Base-by-base conservation (phyloP, 2,329 filamentous ascomycete species). In the Cladosporium phlei region DNA sequence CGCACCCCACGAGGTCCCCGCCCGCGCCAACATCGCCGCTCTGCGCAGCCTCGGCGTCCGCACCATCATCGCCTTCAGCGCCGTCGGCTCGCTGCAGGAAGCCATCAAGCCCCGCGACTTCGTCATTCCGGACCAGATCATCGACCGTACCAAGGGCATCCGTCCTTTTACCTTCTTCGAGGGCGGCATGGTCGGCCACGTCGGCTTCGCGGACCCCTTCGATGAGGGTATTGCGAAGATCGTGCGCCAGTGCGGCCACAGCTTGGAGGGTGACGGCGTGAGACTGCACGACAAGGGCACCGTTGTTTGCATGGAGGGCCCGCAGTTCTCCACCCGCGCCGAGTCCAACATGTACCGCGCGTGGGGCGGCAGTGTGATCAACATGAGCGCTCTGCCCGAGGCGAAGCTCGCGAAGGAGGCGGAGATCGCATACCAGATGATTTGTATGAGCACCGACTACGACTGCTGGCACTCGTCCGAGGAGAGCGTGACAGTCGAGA, bases 371-470 rank as follows among this genome's bases (percentile, higher is more conserved):
- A 86, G 80, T 55, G 87, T 97, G 44, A 97, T 98, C 76, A 97
- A 97, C 79, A 98, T 98, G 93, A 95, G 88, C 34, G 85, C 85
- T 11, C 78, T 98, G 12, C 93, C 93, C 16, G 93, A 98, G 72
- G 86, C 91, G 39, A 98, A 98, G 76, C 82, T 98, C 16, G 93
- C 93, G 8, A 83, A 88, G 45, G 93, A 98, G 73, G 93, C 93
- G 19, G 93, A 98, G 74, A 86, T 98, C 59, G 86, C 85, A 27
- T 97, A 97, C 70, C 89, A 95, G 73, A 94, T 96, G 80, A 95
- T 98, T 62, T 95, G 91, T 76, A 98, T 98, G 93, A 88, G 88
- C 25, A 98, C 93, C 21, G 93, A 98, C 74, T 98, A 98, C 68
- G 93, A 98, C 74, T 97, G 91, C 80, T 98, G 93, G 93, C 86